Evolutionary conservation across 1,284 basidiomycete species (phyloP).

Genomic region (Phellopilus nigrolimitatus): DNA sequence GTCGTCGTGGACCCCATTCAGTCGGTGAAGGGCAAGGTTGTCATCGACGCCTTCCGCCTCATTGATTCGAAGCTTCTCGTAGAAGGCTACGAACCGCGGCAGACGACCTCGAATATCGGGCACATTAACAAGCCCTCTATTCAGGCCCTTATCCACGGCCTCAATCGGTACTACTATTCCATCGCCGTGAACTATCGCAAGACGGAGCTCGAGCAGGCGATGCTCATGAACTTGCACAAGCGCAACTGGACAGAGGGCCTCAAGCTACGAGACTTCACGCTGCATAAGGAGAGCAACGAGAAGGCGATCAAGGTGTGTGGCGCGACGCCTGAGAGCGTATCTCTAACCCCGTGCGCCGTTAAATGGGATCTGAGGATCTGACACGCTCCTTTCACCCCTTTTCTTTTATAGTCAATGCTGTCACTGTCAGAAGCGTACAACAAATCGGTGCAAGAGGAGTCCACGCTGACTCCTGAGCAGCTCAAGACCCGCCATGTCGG

Average conservation of each 20-base stretch:
- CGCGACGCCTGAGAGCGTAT: neutral
- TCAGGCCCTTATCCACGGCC: conserved; percentile 92
- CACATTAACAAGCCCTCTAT: conserved; percentile 99
- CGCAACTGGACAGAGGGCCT: conserved; percentile 97
- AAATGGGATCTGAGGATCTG: conserved; percentile 3
- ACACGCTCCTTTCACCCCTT: neutral
- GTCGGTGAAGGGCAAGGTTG: conserved; percentile 97
- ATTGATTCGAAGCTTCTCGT: conserved; percentile 87
- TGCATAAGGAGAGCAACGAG: conserved; percentile 83
- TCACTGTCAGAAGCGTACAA: conserved; percentile 88
- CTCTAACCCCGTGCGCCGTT: neutral
- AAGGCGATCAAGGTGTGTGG: conserved; percentile 80
- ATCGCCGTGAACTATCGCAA: conserved; percentile 96
- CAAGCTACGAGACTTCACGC: conserved; percentile 83
- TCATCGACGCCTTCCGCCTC: conserved; percentile 98
- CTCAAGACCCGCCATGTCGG: conserved; percentile 95
- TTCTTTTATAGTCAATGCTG: conserved; percentile 74
- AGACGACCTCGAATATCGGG: conserved; percentile 98
- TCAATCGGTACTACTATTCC: conserved; percentile 96
- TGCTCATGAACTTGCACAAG: conserved; percentile 97
- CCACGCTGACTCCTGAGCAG: conserved; percentile 84
- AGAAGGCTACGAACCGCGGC: conserved; percentile 90
- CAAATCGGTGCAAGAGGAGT: conserved; percentile 94
- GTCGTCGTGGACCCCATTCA: conserved; percentile 99
- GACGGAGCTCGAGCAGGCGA: conserved; percentile 95